Percentiles rank a stretch among this genome's conserved stretches.
Conservation (phyloP, 2,329 filamentous ascomycete genomes). For the Xenoacremonium recifei region DNA sequence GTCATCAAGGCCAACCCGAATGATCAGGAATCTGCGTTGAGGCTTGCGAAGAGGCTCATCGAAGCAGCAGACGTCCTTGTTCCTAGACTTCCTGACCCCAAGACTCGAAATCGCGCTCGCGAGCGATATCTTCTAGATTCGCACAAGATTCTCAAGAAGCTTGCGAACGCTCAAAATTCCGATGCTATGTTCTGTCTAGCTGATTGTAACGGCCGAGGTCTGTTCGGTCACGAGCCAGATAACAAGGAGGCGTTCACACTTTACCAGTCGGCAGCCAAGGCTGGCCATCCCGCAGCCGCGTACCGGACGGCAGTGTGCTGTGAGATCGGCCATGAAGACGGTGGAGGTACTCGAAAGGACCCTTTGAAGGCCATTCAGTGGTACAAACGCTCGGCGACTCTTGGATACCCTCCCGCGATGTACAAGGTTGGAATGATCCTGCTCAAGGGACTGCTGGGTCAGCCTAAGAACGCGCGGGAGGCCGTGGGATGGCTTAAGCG, state of each 20-base stretch:
- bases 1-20: constrained; percentile 67
- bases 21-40: constrained; percentile 70
- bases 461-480: constrained; percentile 77
- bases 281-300: constrained; percentile 80
- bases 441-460: constrained; percentile 89
- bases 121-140: constrained; percentile 85
- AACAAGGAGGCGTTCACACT: constrained; percentile 90
- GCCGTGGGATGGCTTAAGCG: constrained; percentile 91
- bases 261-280: constrained; percentile 91
- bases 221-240: constrained; percentile 76
- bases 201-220: constrained; percentile 81
- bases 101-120: constrained; percentile 69
- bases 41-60: constrained; percentile 77
- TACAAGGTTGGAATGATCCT: constrained; percentile 98
- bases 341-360: constrained; percentile 87
- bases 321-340: constrained; percentile 92
- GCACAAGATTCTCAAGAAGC: constrained; percentile 88
- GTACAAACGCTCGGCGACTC: constrained; percentile 89
- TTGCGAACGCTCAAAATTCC: constrained; percentile 68
- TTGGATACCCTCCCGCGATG: constrained; percentile 92
- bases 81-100: constrained; percentile 62
- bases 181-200: constrained; percentile 95
- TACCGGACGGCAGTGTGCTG: constrained; percentile 97
- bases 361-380: constrained; percentile 94
- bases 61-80: constrained; percentile 81